Evolutionary conservation across 192 early-diverging fungal genomes (phyloP), one percentile per base, ranked within the genome.

Genomic region (Linnemannia zychae): DNA sequence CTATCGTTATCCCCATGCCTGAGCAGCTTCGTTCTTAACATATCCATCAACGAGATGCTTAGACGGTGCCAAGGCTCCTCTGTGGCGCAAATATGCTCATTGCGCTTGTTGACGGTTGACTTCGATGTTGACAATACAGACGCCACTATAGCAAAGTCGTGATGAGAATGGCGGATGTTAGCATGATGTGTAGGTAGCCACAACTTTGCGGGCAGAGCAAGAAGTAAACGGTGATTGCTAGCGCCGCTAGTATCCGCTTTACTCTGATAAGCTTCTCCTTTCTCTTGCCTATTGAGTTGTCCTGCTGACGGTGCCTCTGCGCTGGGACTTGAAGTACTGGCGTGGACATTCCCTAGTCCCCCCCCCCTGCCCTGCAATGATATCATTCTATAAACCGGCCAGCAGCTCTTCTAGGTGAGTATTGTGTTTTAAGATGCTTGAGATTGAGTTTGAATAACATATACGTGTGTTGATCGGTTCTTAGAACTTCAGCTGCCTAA

Each of bases 11-110:
- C 44, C 47, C 38, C 48, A 65, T 36, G 24, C 53, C n/a, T 24
- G 24, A 20, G 22, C 50, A 52, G 50, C 50, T 33, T 73, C 77
- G 63, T 71, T 78, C 78, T 74, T 74, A 80, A 49, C 63, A 80
- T 68, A 22, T 80, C 72, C 52, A 60, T 80, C 67, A 80, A 48
- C 37, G 72, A 68, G 49, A 67, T 31, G 60, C 72, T 70, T 33
- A 80, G 24, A 44, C 33, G 24, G 63, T 37, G 78, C 78, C 78
- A 79, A 57, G 78, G 71, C 71, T 72, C 71, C 52, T 67, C 78
- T 22, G 79, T 80, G 48, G 78, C 48, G 57, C 53, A 76, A 75
- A 75, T 40, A 66, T 75, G 18, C 74, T 75, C 66, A 24, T 40
- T 75, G 40, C 22, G 44, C 40, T 66, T 75, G 6, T 75, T 74